These are phyloP conservation scores for Guyanaporus albipodus DNA, from an alignment of 768 basidiomycete genomes.

Conservation along the genomic window DNA sequence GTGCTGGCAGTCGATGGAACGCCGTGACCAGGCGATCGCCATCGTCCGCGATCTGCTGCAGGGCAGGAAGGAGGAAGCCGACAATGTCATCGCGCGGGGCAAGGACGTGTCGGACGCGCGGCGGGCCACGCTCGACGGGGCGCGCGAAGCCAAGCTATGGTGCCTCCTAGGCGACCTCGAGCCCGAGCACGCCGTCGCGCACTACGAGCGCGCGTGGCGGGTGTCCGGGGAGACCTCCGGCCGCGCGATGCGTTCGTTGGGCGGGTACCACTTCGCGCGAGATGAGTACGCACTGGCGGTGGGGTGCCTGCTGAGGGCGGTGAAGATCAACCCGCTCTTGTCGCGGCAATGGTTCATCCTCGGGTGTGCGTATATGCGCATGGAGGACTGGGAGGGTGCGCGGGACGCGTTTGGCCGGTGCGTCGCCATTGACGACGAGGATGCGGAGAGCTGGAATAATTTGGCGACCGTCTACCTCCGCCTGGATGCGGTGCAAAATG, in stretches of 20 bases:
- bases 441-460: constrained; percentile 98
- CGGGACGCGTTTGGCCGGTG: constrained; percentile 81
- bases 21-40: constrained; percentile 68
- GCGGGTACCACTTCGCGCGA: constrained; percentile 73
- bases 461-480: constrained; percentile 92
- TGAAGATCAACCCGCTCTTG: constrained; percentile 84
- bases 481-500: constrained; percentile 48
- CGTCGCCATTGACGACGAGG: constrained; percentile 90
- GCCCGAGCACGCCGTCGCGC: constrained; percentile 58
- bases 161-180: constrained; percentile 94
- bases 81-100: constrained; percentile 58
- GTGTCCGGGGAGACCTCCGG: constrained; percentile 78
- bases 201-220: constrained; percentile 84
- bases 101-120: constrained; percentile 45
- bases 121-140: constrained; percentile 49
- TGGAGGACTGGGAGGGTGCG: constrained; percentile 81
- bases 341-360: constrained; percentile 93
- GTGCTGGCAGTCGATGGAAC: constrained; percentile 82
- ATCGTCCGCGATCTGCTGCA: constrained; percentile 85
- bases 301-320: constrained; percentile 64
- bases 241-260: constrained; percentile 88
- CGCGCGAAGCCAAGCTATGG: constrained; percentile 88
- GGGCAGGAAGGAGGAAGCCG: constrained; percentile 81
- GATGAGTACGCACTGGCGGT: constrained; percentile 63
- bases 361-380: constrained; percentile 85